Conservation (phyloP, 2,329 filamentous ascomycete genomes). For the Mycosphaerella arachidis region DNA sequence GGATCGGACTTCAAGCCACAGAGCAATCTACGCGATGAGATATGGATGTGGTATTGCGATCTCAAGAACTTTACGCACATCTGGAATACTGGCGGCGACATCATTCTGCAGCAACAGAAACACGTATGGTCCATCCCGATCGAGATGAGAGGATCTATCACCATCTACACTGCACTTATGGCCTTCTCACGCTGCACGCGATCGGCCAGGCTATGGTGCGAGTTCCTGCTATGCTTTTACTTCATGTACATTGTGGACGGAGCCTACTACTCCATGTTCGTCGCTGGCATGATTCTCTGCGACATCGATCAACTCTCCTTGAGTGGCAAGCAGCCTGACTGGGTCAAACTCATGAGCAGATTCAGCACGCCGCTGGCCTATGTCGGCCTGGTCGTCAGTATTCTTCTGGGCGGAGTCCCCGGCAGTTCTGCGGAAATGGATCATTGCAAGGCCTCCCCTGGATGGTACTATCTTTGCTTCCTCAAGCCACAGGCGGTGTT, state of each 20-base stretch:
- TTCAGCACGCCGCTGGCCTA: conserved; percentile 52
- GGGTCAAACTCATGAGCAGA: conserved; percentile 45
- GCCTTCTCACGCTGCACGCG: conserved; percentile 54
- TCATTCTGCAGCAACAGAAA: conserved; percentile 56
- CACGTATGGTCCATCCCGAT: conserved; percentile 62
- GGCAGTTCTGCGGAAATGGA: conserved; percentile 48
- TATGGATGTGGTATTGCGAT: conserved; percentile 52
- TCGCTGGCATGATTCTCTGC: conserved; percentile 57
- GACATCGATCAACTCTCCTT: conserved; percentile 56
- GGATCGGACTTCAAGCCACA: conserved; percentile 29
- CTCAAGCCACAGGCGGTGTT: conserved; percentile 39
- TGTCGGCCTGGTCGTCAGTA: conserved; percentile 48
- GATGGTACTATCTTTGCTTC: conserved; percentile 58
- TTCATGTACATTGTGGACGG: conserved; percentile 66
- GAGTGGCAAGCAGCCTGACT: conserved; percentile 48
- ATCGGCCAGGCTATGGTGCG: conserved; percentile 53
- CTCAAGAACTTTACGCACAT: conserved; percentile 67
- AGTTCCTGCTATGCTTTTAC: conserved; percentile 55
- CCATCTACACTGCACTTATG: conserved; percentile 55
- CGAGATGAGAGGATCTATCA: conserved; percentile 60
- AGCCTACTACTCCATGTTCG: conserved; percentile 58
- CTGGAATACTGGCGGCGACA: conserved; percentile 54
- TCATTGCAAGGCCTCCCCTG: conserved; percentile 50
- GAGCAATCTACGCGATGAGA: conserved; percentile 44
- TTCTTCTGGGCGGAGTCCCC: conserved; percentile 60